Evolutionary conservation across 2,329 filamentous ascomycete species (phyloP), one percentile per base, ranked within the genome.

Genomic region (Aspergillus pseudoterreus): DNA sequence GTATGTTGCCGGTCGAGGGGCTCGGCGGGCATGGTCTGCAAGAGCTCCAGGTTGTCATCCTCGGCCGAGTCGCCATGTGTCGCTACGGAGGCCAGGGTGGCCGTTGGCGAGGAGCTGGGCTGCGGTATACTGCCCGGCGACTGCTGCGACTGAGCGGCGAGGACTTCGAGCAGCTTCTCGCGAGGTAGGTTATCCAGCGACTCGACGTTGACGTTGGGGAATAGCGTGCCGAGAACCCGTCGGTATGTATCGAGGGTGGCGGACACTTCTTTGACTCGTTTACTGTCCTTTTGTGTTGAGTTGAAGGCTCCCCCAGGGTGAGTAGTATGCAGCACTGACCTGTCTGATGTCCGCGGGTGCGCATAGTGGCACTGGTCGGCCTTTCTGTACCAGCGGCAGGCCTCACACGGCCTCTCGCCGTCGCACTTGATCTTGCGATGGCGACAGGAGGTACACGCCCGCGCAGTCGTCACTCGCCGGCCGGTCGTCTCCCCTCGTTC

Each of bases 371-470:
- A 92, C 50, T 83, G 79, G 67, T 91, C 88, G 4, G 87, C 86
- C 56, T 88, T 87, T 51, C 89, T 84, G 66, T 90, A 92, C 69
- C 88, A 91, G 51, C 88, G 81, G 67, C 89, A 94, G 66, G 91
- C 88, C 36, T 88, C 87, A 65, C 89, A 94, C 10, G 89, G 89
- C 64, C 90, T 86, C 58, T 86, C 82, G 49, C 89, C 89, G 73
- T 92, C 88, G 65, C 89, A 94, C 57, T 89, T 85, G 50, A 92
- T 92, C 71, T 92, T 94, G 55, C 88, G 82, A 60, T 88, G 80
- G 65, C 90, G 85, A 73, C 88, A 90, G 62, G 88, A 86, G 45
- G 87, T 84, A 67, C 87, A 90, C 33, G 87, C 87, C 10, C 71
- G 69, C 14, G 71, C 57, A 6, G 70, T 74, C 11, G 71, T 73